A percentile compares a stretch with the other conserved stretches of the same genome.
Evolutionary conservation across 1,139 yeast species (phyloP).

Genomic region (Kurtzmaniella quercitrusa): DNA sequence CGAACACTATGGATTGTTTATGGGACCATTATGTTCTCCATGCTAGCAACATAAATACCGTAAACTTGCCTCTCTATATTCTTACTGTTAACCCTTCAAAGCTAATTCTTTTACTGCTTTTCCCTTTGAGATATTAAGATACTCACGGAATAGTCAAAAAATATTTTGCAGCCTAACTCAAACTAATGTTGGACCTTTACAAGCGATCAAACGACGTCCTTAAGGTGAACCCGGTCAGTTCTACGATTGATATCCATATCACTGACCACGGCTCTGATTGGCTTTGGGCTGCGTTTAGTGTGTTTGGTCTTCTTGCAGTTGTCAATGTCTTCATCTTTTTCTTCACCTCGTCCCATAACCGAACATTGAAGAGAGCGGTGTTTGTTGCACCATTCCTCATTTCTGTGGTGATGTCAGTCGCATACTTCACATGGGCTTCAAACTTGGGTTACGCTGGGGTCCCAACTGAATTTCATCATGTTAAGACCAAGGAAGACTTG

Average conservation of each 20-base stretch:
- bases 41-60: background rate
- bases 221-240: conserved; percentile 39
- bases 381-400: conserved; percentile 44
- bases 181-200: background rate
- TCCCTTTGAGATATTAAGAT: background rate
- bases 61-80: background rate
- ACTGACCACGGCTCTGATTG: conserved; percentile 63
- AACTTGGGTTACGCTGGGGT: conserved; percentile 61
- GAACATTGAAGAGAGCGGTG: conserved; percentile 35
- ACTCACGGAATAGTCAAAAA: background rate
- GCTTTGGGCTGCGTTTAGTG: conserved; percentile 64
- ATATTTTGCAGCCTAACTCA: too few species aligned
- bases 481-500: conserved; percentile 28
- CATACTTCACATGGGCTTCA: conserved; percentile 64
- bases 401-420: conserved; percentile 42
- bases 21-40: background rate
- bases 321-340: conserved; percentile 36
- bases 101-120: background rate
- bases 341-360: conserved; percentile 31
- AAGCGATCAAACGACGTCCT: conserved; percentile 42
- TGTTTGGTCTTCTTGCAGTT: conserved; percentile 42
- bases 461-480: conserved; percentile 53
- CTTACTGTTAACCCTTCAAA: too few species aligned
- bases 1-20: background rate
- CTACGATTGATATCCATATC: conserved; percentile 44